A percentile compares a stretch with the other conserved stretches of the same genome.
These are phyloP conservation scores for Paraglomus occultum DNA, from an alignment of 192 early-diverging fungal genomes.

Conservation along the genomic window DNA sequence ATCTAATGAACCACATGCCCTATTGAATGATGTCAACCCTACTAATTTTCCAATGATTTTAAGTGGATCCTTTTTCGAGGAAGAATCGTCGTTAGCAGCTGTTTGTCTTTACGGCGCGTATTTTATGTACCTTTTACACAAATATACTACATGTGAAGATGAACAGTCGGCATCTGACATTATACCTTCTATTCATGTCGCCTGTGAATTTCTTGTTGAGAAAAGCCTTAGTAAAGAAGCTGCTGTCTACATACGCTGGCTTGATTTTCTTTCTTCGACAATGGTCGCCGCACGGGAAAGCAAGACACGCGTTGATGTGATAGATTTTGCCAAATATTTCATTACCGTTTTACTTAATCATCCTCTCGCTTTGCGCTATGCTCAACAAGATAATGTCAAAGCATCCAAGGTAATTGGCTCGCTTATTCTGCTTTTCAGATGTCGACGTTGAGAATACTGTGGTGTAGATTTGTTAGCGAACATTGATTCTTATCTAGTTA, in stretches of 20 bases:
- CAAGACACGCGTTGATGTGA: not conserved
- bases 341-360: not conserved
- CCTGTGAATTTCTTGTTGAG: constrained; percentile 54
- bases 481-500: constrained; percentile 2
- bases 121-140: constrained; percentile 43
- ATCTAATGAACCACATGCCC: not conserved
- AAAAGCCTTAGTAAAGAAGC: constrained; percentile 43
- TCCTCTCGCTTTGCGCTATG: not conserved
- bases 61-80: constrained; percentile 50
- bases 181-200: constrained; percentile 32
- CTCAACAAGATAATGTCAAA: not conserved
- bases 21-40: constrained; percentile 34
- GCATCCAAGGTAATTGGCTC: constrained; percentile 1
- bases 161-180: constrained; percentile 32
- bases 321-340: constrained; percentile 12
- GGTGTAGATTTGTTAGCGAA: not conserved
- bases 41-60: constrained; percentile 47
- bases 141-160: constrained; percentile 29
- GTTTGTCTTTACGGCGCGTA: constrained; percentile 56
- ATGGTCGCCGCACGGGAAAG: not conserved
- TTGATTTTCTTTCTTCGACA: constrained; percentile 24
- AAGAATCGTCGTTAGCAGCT: constrained; percentile 55
- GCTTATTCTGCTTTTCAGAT: not conserved
- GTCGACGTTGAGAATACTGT: not conserved
- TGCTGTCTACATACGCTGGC: constrained; percentile 46